A percentile compares a stretch with the other conserved stretches of the same genome.
Evolutionary conservation across 106 monocot species (phyloP).

Genomic region (Apostasia shenzhenica): DNA sequence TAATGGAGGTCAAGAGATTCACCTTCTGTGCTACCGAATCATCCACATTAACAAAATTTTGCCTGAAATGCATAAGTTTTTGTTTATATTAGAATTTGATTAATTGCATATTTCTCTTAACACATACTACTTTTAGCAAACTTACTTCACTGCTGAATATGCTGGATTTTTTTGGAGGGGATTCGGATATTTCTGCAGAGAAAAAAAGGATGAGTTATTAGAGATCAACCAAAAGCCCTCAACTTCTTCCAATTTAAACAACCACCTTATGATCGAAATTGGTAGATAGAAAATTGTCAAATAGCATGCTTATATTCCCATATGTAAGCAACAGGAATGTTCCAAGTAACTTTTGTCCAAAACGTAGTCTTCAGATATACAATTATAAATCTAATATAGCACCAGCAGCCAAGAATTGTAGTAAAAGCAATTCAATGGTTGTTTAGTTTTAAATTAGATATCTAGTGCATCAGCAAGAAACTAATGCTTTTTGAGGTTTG

Average conservation of each 20-base stretch:
- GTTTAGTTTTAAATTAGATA: too few relatives aligned
- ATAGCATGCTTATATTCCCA: not conserved
- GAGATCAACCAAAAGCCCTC: too few relatives aligned
- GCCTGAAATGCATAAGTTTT: slow-evolving; percentile 28
- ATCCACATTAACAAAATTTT: slow-evolving; percentile 74
- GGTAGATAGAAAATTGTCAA: too few relatives aligned
- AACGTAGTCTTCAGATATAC: too few relatives aligned
- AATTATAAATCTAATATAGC: too few relatives aligned
- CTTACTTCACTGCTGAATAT: slow-evolving; percentile 91
- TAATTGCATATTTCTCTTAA: not conserved
- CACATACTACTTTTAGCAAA: not conserved
- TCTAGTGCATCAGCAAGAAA: too few relatives aligned
- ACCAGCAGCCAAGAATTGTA: too few relatives aligned
- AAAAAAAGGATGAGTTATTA: not conserved
- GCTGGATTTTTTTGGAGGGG: slow-evolving; percentile 89
- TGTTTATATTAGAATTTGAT: not conserved
- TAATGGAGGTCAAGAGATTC: slow-evolving; percentile 7
- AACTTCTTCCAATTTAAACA: too few relatives aligned
- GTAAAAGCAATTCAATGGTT: too few relatives aligned
- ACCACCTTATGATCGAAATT: too few relatives aligned
- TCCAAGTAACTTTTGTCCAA: not conserved
- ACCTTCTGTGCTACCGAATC: slow-evolving; percentile 81
- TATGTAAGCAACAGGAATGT: not conserved
- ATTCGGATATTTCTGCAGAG: slow-evolving; percentile 63
- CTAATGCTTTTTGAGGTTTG: too few relatives aligned